phyloP scores from a whole-genome alignment of 2,329 filamentous ascomycete species.

The Plenodomus lindquistii region DNA sequence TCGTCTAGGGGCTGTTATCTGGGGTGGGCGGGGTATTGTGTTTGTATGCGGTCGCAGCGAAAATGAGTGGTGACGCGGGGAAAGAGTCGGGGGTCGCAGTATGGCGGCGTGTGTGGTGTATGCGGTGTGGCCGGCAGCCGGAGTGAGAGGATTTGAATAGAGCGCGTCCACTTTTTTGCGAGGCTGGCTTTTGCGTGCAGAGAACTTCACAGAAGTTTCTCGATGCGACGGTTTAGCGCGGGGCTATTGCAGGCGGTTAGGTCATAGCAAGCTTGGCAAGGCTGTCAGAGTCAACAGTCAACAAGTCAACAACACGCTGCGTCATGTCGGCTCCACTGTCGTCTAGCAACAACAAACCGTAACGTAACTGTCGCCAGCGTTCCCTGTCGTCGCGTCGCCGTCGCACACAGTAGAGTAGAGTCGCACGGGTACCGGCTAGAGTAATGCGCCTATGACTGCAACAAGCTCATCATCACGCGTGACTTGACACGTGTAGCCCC shows the following conservation, averaged over 20 bases:
- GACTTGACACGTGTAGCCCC: not conserved
- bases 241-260: conserved; percentile 2
- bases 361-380: not conserved
- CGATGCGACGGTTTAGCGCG: conserved; percentile 20
- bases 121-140: conserved; percentile 3
- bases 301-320: conserved; percentile 10
- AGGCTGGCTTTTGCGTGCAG: conserved; percentile 12
- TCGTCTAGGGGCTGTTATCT: conserved; percentile 34
- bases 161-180: conserved; percentile 1
- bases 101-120: conserved; percentile 1
- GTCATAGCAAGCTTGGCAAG: conserved; percentile 1
- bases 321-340: conserved; percentile 9
- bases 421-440: not conserved
- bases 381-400: not conserved
- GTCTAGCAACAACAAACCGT: conserved; percentile 2
- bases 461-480: not conserved
- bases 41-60: conserved; percentile 10
- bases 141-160: not conserved
- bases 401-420: too few relatives aligned
- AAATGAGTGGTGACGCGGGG: conserved; percentile 12
- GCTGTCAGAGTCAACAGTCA: not conserved
- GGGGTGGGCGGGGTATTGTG: conserved; percentile 31
- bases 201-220: conserved; percentile 25
- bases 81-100: conserved; percentile 4
- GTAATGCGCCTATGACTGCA: not conserved